Evolutionary conservation across 1,284 basidiomycete species (phyloP), one percentile per base, ranked within the genome.

Genomic region (Ganoderma lingzhi): DNA sequence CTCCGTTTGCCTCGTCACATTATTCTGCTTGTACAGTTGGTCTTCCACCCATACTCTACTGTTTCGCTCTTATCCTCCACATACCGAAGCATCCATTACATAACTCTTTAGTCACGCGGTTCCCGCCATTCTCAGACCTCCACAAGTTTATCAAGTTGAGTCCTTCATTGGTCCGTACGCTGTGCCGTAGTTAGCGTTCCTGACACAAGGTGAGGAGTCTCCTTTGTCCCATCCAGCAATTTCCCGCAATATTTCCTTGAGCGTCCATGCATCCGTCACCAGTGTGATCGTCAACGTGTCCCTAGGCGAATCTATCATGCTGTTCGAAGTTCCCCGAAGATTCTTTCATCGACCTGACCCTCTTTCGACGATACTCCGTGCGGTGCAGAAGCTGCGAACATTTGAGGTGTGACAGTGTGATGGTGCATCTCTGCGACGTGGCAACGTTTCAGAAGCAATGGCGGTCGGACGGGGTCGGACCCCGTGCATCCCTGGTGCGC

Each of bases 351-450:
- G 8, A 48, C n/a, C 45, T 48, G 70, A 68, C 62, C 62, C 12
- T 8, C 41, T 58, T 44, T 61, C 64, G 67, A 65, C 45, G 60
- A 53, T 65, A 65, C 66, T 66, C 70, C 70, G 69, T 64, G 69
- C 65, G 69, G 69, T 69, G 63, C 65, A 65, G 44, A 66, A 30
- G 39, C 63, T 63, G 67, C 61, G 48, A 62, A 48, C 48, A 51
- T 23, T 23, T 4, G 48, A 8, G 48, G 66, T 8, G 19, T 67
- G 70, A 51, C 28, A 51, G 23, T 51, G 70, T 70, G 70, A 69
- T 58, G 71, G 56, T 39, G 41, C 35, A 35, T 56, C 39, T 63
- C 51, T 28, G 45, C 69, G 72, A 73, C 72, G 72, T 73, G 72
- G 70, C 71, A 69, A 48, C 53, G 64, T 48, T 55, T 56, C 61